phyloP scores from a whole-genome alignment of 169 alveolate species.

The Babesia bovis region DNA sequence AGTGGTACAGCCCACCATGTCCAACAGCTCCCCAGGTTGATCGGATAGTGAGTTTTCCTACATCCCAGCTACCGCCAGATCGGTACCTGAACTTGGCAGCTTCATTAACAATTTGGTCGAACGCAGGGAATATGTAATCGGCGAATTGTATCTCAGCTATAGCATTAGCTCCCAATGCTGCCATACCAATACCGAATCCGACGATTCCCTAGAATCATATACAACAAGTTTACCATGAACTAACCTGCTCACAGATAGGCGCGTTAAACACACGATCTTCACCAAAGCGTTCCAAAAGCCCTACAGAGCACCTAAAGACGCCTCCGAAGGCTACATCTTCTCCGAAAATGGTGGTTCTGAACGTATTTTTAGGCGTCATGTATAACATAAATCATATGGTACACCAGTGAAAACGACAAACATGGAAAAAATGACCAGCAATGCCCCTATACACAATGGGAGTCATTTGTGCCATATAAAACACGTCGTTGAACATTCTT shows the following conservation, averaged over 20 bases:
- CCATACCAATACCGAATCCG: constrained; percentile 95
- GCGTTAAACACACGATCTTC: constrained; percentile 92
- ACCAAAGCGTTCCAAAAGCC: constrained; percentile 90
- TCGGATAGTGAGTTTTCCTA: constrained; percentile 90
- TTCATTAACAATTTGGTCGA: constrained; percentile 95
- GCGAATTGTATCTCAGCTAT: constrained; percentile 98
- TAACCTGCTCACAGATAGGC: constrained; percentile 92
- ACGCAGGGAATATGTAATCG: constrained; percentile 97
- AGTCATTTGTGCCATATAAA: background rate
- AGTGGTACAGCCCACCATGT: constrained; percentile 96
- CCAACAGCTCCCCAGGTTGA: constrained; percentile 97
- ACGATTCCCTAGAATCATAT: constrained; percentile 86
- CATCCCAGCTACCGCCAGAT: constrained; percentile 91
- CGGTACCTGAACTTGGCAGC: constrained; percentile 95
- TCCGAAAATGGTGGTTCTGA: constrained; percentile 88
- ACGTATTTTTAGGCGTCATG: too few relatives aligned
- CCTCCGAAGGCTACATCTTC: constrained; percentile 99
- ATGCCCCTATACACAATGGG: background rate
- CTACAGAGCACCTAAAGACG: constrained; percentile 94
- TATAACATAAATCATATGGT: background rate
- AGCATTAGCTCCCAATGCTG: constrained; percentile 89
- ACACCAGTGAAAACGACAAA: background rate
- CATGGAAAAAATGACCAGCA: background rate
- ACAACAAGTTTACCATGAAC: background rate
- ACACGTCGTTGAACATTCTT: background rate